These are phyloP conservation scores for Citropsis articulata DNA, from an alignment of 345 rosid genomes.

Conservation along the genomic window DNA sequence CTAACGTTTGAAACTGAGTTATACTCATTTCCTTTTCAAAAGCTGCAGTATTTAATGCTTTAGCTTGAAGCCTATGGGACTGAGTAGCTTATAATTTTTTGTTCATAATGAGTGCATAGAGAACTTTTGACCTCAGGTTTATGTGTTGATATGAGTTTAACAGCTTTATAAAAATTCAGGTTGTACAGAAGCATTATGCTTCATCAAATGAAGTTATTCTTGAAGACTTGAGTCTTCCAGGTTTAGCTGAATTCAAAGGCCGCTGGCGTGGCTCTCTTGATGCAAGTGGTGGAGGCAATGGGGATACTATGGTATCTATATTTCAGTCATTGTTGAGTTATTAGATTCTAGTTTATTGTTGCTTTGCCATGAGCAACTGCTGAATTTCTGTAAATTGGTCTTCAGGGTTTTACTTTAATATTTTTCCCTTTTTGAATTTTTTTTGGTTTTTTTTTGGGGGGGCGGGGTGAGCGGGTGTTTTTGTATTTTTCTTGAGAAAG, in stretches of 20 bases:
- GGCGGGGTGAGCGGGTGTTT: too few relatives aligned
- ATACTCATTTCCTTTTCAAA: conserved; percentile 1
- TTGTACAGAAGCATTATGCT: conserved; percentile 58
- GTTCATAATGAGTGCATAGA: neutral
- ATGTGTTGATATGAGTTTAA: conserved; percentile 17
- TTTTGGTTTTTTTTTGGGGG: too few relatives aligned
- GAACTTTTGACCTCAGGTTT: neutral
- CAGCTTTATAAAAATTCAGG: conserved; percentile 42
- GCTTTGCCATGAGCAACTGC: neutral
- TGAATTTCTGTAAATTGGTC: neutral
- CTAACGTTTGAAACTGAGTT: conserved; percentile 8
- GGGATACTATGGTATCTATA: conserved; percentile 79
- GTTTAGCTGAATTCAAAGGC: conserved; percentile 91
- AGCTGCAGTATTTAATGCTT: neutral
- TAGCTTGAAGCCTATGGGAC: neutral
- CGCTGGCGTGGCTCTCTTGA: conserved; percentile 94
- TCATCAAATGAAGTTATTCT: conserved; percentile 66
- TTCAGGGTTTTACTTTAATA: neutral
- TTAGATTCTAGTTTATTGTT: neutral
- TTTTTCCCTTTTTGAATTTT: too few relatives aligned
- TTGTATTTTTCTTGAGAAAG: neutral
- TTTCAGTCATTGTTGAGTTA: conserved; percentile 11
- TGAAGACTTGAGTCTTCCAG: conserved; percentile 83
- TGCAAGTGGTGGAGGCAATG: conserved; percentile 99
- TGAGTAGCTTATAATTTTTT: neutral